Evolutionary conservation across 805 yeast species (phyloP).

Genomic region (Torulaspora gathmanii): DNA sequence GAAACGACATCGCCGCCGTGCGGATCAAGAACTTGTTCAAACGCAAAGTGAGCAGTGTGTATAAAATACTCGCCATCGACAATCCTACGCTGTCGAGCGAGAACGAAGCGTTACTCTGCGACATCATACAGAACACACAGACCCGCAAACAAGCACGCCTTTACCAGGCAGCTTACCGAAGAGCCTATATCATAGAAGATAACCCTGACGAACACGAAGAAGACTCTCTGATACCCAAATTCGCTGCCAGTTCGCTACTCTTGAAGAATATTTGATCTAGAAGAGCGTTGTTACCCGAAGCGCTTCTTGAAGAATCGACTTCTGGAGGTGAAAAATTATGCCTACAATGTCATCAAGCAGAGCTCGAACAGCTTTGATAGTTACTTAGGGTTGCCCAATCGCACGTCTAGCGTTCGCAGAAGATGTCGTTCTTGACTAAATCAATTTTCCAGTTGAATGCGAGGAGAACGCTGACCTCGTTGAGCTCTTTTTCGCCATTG

Average conservation of each 20-base stretch:
- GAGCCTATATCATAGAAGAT: slow-evolving; percentile 17
- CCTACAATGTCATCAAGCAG: not conserved
- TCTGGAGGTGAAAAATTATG: not conserved
- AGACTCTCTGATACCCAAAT: not conserved
- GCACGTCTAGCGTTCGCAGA: not conserved
- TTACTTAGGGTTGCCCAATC: not conserved
- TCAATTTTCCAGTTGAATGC: slow-evolving; percentile 12
- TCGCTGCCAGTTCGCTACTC: slow-evolving; percentile 9
- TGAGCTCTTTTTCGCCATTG: slow-evolving; percentile 22
- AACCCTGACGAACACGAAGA: not conserved
- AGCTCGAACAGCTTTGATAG: too few relatives aligned
- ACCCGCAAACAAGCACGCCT: slow-evolving; percentile 13
- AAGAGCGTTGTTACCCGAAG: not conserved
- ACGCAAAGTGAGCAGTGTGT: slow-evolving; percentile 15
- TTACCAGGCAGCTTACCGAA: slow-evolving; percentile 19
- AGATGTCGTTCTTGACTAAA: slow-evolving; percentile 18
- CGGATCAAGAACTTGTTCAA: slow-evolving; percentile 20
- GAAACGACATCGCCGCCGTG: slow-evolving; percentile 19
- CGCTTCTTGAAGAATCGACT: not conserved
- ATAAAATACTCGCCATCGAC: slow-evolving; percentile 22
- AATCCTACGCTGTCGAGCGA: slow-evolving; percentile 14
- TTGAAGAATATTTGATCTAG: slow-evolving; percentile 3
- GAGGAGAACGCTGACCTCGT: slow-evolving; percentile 16
- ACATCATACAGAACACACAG: slow-evolving; percentile 8
- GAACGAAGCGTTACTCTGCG: slow-evolving; percentile 15